Conservation (phyloP, 1,284 basidiomycete species). For the Rugosomyces carneus region DNA sequence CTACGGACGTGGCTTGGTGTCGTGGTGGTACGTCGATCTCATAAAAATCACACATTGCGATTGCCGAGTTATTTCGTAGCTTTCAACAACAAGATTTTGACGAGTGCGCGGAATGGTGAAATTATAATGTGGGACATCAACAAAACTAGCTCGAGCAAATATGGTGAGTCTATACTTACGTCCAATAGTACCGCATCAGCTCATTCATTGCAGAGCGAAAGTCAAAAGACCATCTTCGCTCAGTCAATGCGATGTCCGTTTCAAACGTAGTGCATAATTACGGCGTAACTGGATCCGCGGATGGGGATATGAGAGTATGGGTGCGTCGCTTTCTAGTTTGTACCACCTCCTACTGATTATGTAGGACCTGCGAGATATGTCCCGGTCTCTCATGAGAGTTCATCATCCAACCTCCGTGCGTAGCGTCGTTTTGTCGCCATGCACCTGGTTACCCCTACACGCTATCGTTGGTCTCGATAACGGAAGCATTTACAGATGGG, state of each 20-base stretch:
- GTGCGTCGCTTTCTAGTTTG: slow-evolving; percentile 35
- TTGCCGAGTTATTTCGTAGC: slow-evolving; percentile 41
- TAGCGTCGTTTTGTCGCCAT: slow-evolving; percentile 68
- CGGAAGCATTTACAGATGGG: slow-evolving; percentile 72
- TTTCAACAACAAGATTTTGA: slow-evolving; percentile 75
- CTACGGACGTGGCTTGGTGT: slow-evolving; percentile 80
- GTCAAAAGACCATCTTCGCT: slow-evolving; percentile 68
- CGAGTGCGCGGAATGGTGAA: slow-evolving; percentile 79
- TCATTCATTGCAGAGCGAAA: slow-evolving; percentile 48
- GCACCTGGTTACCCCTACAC: slow-evolving; percentile 56
- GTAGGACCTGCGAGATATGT: slow-evolving; percentile 72
- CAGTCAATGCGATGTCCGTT: slow-evolving; percentile 68
- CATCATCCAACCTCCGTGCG: slow-evolving; percentile 71
- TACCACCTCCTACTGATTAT: slow-evolving; percentile 6
- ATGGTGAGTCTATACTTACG: slow-evolving; percentile 41
- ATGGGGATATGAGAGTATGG: slow-evolving; percentile 81
- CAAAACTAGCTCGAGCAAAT: slow-evolving; percentile 60
- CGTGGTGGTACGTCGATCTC: slow-evolving; percentile 54
- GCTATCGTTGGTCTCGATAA: slow-evolving; percentile 78
- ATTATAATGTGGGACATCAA: slow-evolving; percentile 82
- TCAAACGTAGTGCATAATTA: slow-evolving; percentile 59
- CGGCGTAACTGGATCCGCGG: slow-evolving; percentile 77
- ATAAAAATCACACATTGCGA: too few relatives aligned
- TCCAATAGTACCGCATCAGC: slow-evolving; percentile 1
- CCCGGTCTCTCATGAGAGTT: slow-evolving; percentile 64